phyloP scores from a whole-genome alignment of 1,284 basidiomycete species.

The Fereydounia khargensis region DNA sequence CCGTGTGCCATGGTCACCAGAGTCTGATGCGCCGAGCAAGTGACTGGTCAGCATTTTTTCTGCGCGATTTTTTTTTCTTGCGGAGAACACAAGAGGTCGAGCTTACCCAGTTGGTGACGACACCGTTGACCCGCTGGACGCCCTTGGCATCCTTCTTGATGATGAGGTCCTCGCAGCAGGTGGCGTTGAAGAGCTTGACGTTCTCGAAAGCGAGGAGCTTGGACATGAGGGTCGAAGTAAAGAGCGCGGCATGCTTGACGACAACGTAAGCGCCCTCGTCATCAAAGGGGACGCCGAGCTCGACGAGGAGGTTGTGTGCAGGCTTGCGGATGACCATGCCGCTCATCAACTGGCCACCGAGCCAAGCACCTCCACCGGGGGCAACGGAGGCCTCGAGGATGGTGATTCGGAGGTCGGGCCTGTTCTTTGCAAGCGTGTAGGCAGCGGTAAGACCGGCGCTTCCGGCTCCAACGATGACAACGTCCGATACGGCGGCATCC shows the following conservation, averaged over 20 bases:
- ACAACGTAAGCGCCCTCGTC: slow-evolving; percentile 69
- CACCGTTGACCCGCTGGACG: slow-evolving; percentile 71
- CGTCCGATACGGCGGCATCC: slow-evolving; percentile 67
- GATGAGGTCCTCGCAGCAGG: slow-evolving; percentile 55
- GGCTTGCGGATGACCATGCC: slow-evolving; percentile 82
- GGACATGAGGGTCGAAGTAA: slow-evolving; percentile 75
- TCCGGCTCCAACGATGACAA: slow-evolving; percentile 77
- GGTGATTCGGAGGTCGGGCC: slow-evolving; percentile 75
- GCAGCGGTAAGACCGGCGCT: slow-evolving; percentile 77
- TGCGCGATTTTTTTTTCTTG: too few species aligned
- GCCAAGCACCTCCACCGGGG: slow-evolving; percentile 63
- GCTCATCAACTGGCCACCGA: slow-evolving; percentile 74
- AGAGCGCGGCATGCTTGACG: slow-evolving; percentile 57
- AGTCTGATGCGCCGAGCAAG: slow-evolving; percentile 56
- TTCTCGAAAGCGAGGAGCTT: slow-evolving; percentile 70
- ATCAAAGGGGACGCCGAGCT: slow-evolving; percentile 74
- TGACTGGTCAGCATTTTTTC: too few species aligned
- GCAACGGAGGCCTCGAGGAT: slow-evolving; percentile 79
- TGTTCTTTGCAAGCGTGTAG: slow-evolving; percentile 66
- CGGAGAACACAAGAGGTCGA: too few species aligned
- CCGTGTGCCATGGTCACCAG: slow-evolving; percentile 74
- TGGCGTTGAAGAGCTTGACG: slow-evolving; percentile 62
- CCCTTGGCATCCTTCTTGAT: slow-evolving; percentile 48
- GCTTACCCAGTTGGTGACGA: slow-evolving; percentile 73
- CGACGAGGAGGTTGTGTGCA: slow-evolving; percentile 71